Evolutionary conservation across 495 filamentous ascomycete genomes (phyloP).

Genomic region (Bryoglossum gracile): DNA sequence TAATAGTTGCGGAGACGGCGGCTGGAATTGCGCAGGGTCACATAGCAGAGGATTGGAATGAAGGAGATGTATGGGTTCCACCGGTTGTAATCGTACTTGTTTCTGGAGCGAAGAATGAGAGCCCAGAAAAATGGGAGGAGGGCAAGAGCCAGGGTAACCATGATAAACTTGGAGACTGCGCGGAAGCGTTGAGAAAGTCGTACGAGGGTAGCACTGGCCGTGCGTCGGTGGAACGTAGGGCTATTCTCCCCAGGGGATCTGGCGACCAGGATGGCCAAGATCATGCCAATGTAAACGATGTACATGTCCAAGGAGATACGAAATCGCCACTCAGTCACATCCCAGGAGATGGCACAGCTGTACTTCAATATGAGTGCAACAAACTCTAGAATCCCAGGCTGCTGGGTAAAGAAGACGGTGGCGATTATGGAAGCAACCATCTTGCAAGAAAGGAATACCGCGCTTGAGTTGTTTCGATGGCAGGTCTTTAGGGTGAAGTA

Average conservation of each 20-base stretch:
- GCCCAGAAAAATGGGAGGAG: constrained; percentile 29
- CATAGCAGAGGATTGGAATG: constrained; percentile 45
- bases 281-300: constrained; percentile 46
- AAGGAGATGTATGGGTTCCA: constrained; percentile 48
- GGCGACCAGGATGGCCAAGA: constrained; percentile 35
- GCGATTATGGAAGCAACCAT: constrained; percentile 37
- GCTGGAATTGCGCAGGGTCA: constrained; percentile 44
- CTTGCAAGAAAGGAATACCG: constrained; percentile 40
- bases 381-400: constrained; percentile 38
- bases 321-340: constrained; percentile 38
- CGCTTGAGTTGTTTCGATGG: constrained; percentile 33
- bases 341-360: constrained; percentile 36
- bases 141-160: constrained; percentile 20
- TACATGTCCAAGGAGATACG: constrained; percentile 42
- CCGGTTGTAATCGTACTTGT: constrained; percentile 40
- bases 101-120: constrained; percentile 23
- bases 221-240: constrained; percentile 14
- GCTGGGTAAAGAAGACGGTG: constrained; percentile 34
- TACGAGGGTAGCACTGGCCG: constrained; percentile 3
- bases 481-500: constrained; percentile 41
- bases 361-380: constrained; percentile 30
- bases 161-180: constrained; percentile 10
- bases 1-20: constrained; percentile 33
- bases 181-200: constrained; percentile 13
- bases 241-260: constrained; percentile 17